Evolutionary conservation across 768 basidiomycete genomes (phyloP), one percentile per base, ranked within the genome.

Genomic region (Boletus sp.): DNA sequence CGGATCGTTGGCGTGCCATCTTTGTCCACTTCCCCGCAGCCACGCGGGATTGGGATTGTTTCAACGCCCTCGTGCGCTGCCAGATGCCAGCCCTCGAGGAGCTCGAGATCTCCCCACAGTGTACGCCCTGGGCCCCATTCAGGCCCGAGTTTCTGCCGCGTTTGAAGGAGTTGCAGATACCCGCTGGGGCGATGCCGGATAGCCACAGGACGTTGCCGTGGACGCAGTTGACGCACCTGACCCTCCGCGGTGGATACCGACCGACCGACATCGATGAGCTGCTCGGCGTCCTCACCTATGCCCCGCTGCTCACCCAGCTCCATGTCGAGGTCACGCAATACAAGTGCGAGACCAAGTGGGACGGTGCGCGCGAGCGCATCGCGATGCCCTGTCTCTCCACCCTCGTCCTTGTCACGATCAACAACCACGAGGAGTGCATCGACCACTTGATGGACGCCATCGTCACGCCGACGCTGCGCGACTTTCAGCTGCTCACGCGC

Each of bases 241-340:
- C 69, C 3, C 62, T 71, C 32, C 69, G 69, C 15, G 69, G 69
- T 1, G 69, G 69, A 10, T 70, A 70, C 50, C 67, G 70, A 3
- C 60, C 63, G 9, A 49, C 69, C 3, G 69, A 69, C 39, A 35
- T 70, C 55, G 56, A 70, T 0, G 66, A 61, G 4, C 66, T 71
- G 1, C 66, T 71, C 32, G 32, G 50, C 12, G 53, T 71, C 58
- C 70, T 71, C 52, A 47, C 49, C 55, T 51, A 55, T 17, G 70
- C 70, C 1, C 67, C 70, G 0, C 62, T 67, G 15, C 66, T 71
- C 52, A 20, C 59, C 0, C 68, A 69, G 37, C 70, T 71, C 55
- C 69, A 71, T 57, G 54, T 70, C 53, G 69, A 71, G 57, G 67
- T 71, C 57, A 68, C 70, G 8, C 69, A 70, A 20, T 70, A 70